A percentile compares a stretch with the other conserved stretches of the same genome.
phyloP scores from a whole-genome alignment of 192 early-diverging fungal genomes.

The Backusella morwellensis region DNA sequence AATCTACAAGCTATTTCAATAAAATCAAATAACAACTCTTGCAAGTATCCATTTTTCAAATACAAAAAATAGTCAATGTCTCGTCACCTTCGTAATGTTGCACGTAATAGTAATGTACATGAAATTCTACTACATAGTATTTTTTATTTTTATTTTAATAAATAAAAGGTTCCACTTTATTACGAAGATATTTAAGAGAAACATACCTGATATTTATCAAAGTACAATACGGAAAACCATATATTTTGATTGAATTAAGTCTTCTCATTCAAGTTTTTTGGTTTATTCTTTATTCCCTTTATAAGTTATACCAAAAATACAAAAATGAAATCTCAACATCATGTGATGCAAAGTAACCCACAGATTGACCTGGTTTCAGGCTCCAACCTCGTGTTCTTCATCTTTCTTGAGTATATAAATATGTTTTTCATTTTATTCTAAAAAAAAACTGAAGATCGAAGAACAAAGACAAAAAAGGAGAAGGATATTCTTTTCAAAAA shows the following conservation, averaged over 20 bases:
- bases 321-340: neutral
- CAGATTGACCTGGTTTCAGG: neutral
- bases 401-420: neutral
- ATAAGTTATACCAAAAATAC: too few species aligned
- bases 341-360: neutral
- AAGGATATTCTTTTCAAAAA: neutral
- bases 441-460: neutral
- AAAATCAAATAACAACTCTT: neutral
- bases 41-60: neutral
- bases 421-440: neutral
- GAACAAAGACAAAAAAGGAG: neutral
- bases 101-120: too few species aligned
- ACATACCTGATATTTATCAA: too few species aligned
- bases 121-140: neutral
- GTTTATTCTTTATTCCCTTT: too few species aligned
- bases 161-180: too few species aligned
- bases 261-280: too few species aligned
- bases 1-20: neutral
- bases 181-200: too few species aligned
- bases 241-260: too few species aligned
- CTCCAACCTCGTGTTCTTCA: neutral
- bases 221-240: too few species aligned
- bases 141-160: too few species aligned
- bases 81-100: neutral
- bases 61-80: neutral